These are phyloP conservation scores for Pseudonitzschia multiseries DNA, from an alignment of 108 stramenopile genomes.

Conservation along the genomic window DNA sequence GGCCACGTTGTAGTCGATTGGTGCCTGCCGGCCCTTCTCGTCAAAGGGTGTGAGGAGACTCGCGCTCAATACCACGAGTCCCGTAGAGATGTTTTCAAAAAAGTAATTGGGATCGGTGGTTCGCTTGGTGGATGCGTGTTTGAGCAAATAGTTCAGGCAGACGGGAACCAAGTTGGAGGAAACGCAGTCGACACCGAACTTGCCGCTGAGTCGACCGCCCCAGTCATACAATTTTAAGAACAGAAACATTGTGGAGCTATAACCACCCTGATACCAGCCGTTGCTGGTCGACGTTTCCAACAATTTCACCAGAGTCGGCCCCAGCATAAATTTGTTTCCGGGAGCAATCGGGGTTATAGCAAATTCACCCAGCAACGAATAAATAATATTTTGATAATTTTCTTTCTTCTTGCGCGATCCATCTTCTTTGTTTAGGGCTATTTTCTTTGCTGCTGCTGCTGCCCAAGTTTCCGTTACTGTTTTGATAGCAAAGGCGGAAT, in stretches of 20 bases:
- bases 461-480: constrained; percentile 15
- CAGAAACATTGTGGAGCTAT: constrained; percentile 21
- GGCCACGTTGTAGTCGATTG: constrained; percentile 39
- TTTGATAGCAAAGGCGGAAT: constrained; percentile 27
- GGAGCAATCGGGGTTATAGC: constrained; percentile 28
- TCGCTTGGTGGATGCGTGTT: neutral
- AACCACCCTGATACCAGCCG: constrained; percentile 38
- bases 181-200: constrained; percentile 30
- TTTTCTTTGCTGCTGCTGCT: neutral
- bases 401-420: neutral
- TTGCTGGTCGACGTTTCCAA: constrained; percentile 13
- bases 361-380: constrained; percentile 19
- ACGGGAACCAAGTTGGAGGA: constrained; percentile 26
- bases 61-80: constrained; percentile 22
- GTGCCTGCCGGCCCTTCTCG: constrained; percentile 23
- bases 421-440: neutral
- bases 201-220: constrained; percentile 25
- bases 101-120: constrained; percentile 15
- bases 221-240: constrained; percentile 39
- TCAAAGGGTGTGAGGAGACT: constrained; percentile 27
- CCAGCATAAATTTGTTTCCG: constrained; percentile 15
- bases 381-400: neutral
- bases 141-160: constrained; percentile 17
- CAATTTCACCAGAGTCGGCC: neutral
- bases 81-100: constrained; percentile 28